Evolutionary conservation across 1,139 yeast genomes (phyloP).

Genomic region (Debaryomyces sp.): DNA sequence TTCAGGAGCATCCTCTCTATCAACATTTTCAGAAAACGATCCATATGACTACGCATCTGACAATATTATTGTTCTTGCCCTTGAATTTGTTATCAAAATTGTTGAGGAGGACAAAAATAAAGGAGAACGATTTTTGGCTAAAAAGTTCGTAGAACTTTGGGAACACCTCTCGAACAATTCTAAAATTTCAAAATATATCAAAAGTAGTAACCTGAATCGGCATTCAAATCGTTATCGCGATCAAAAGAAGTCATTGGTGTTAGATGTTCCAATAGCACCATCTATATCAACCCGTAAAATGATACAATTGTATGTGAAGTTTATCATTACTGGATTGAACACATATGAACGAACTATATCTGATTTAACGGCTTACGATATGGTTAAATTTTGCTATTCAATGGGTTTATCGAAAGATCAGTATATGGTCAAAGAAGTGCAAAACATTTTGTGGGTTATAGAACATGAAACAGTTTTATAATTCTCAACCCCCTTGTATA

Average conservation of each 20-base stretch:
- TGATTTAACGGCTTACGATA: conserved; percentile 32
- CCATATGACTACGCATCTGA: conserved; percentile 11
- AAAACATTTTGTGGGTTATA: conserved; percentile 37
- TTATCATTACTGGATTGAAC: conserved; percentile 33
- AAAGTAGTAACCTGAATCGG: neutral
- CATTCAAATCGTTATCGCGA: neutral
- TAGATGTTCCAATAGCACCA: neutral
- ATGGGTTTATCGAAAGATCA: conserved; percentile 28
- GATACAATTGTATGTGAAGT: conserved; percentile 20
- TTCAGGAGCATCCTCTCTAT: conserved; percentile 20
- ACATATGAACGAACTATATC: conserved; percentile 36
- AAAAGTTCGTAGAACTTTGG: conserved; percentile 43
- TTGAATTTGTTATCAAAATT: conserved; percentile 30
- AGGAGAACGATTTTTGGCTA: conserved; percentile 34
- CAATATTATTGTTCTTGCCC: conserved; percentile 18
- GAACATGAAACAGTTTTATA: conserved; percentile 7
- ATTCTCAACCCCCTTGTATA: neutral
- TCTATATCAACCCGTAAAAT: conserved; percentile 17
- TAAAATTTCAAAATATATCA: conserved; percentile 4
- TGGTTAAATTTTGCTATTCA: conserved; percentile 27
- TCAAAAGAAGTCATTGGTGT: neutral
- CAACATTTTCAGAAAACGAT: conserved; percentile 11
- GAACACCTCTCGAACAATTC: conserved; percentile 7
- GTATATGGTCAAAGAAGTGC: conserved; percentile 27
- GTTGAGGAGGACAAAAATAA: conserved; percentile 30